A percentile compares a stretch with the other conserved stretches of the same genome.
Evolutionary conservation across 2,329 filamentous ascomycete genomes (phyloP).

Genomic region (Fusarium siculi): DNA sequence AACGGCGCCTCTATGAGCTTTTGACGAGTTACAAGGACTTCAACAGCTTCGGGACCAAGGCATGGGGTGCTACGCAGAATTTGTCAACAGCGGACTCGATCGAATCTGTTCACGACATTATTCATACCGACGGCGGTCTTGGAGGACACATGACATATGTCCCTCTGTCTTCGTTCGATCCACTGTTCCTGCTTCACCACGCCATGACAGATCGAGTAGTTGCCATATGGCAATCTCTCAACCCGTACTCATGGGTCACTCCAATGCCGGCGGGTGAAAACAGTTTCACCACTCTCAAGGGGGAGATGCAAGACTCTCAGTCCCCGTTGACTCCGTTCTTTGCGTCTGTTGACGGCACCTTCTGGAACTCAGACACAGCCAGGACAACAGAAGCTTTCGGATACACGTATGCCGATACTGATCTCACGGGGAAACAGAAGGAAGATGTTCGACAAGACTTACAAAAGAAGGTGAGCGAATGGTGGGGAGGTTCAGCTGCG

Average conservation of each 20-base stretch:
- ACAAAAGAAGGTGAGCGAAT: conserved; percentile 63
- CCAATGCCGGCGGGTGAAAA: conserved; percentile 64
- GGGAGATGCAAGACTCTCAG: conserved; percentile 63
- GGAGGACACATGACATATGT: conserved; percentile 77
- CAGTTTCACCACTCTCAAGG: conserved; percentile 69
- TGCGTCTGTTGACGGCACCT: conserved; percentile 63
- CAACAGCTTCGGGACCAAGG: conserved; percentile 75
- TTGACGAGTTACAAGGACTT: conserved; percentile 76
- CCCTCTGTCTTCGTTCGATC: conserved; percentile 81
- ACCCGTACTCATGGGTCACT: conserved; percentile 74
- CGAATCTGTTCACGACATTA: conserved; percentile 71
- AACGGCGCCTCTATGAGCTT: conserved; percentile 73
- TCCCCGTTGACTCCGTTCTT: conserved; percentile 77
- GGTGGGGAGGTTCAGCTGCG: conserved; percentile 51
- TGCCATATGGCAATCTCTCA: conserved; percentile 80
- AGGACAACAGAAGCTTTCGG: conserved; percentile 71
- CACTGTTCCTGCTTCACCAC: conserved; percentile 82
- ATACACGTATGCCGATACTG: conserved; percentile 78
- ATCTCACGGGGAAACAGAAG: conserved; percentile 36
- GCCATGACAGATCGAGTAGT: conserved; percentile 79
- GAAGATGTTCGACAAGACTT: conserved; percentile 48
- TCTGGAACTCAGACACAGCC: conserved; percentile 74
- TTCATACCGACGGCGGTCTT: conserved; percentile 68
- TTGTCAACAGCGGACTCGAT: conserved; percentile 69
- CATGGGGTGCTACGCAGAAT: conserved; percentile 62